A percentile compares a stretch with the other conserved stretches of the same genome.
Evolutionary conservation across 305 asterid genomes (phyloP).

Genomic region (Nicotiana rustica): DNA sequence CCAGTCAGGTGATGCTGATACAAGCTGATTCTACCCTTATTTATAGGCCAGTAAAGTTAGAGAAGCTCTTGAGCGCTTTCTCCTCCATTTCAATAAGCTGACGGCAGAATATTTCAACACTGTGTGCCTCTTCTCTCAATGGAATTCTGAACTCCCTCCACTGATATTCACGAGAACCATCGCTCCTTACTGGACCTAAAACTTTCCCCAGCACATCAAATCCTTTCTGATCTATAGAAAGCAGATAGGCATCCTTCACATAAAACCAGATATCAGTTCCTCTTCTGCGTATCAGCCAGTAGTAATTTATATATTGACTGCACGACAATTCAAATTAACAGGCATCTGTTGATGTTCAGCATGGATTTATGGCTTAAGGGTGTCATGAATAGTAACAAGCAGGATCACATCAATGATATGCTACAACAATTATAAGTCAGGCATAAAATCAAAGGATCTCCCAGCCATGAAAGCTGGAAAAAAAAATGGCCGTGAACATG

Average conservation of each 20-base stretch:
- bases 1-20: background rate
- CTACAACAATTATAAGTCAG: background rate
- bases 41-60: conserved; percentile 70
- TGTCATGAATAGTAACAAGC: background rate
- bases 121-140: conserved; percentile 61
- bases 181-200: conserved; percentile 54
- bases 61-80: conserved; percentile 69
- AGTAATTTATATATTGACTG: conserved; percentile 5
- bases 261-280: conserved; percentile 42
- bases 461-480: conserved; percentile 2
- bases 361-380: background rate
- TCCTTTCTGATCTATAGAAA: conserved; percentile 81
- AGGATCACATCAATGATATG: conserved; percentile 10
- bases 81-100: conserved; percentile 85
- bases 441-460: background rate
- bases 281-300: background rate
- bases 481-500: conserved; percentile 4
- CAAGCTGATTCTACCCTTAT: conserved; percentile 4
- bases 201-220: conserved; percentile 84
- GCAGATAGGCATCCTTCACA: conserved; percentile 79
- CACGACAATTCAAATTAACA: background rate
- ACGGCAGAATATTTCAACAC: conserved; percentile 67
- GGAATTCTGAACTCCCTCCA: conserved; percentile 88
- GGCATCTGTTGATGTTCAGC: conserved; percentile 25
- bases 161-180: conserved; percentile 70